Conservation (phyloP, 2,329 filamentous ascomycete genomes). For the Dothiorella sarmentorum region DNA sequence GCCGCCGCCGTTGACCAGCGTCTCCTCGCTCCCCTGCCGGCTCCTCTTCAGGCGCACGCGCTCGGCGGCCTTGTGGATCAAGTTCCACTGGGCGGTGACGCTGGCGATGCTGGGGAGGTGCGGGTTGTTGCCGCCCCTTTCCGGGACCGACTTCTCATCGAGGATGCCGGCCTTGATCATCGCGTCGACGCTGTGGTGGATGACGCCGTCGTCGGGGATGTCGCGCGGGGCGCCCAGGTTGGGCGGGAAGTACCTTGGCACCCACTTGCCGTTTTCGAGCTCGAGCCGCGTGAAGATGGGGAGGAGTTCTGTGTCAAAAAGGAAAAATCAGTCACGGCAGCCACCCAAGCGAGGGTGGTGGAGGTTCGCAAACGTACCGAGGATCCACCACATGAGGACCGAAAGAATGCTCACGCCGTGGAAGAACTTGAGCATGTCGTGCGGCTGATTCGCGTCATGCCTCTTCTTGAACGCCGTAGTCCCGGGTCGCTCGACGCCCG, state of each 20-base stretch:
- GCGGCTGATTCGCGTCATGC: constrained; percentile 4
- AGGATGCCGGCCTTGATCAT: constrained; percentile 20
- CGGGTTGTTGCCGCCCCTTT: not conserved
- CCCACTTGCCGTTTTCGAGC: constrained; percentile 35
- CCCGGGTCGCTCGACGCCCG: not conserved
- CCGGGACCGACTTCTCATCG: constrained; percentile 7
- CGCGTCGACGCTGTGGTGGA: constrained; percentile 30
- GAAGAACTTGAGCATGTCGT: constrained; percentile 21
- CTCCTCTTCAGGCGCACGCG: no score
- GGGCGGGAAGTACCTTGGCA: constrained; percentile 34
- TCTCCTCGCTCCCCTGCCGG: no score
- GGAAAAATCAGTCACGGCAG: not conserved
- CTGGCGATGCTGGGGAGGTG: not conserved
- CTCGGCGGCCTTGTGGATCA: not conserved
- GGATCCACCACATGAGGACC: constrained; percentile 15
- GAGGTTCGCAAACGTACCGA: constrained; percentile 5
- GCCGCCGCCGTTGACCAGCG: no score
- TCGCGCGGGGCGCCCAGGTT: constrained; percentile 35
- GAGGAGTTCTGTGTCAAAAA: constrained; percentile 29
- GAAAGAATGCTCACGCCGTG: not conserved
- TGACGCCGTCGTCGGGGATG: constrained; percentile 30
- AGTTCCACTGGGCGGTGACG: not conserved
- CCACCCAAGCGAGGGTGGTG: constrained; percentile 19
- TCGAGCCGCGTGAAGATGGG: constrained; percentile 37
- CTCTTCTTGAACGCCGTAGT: constrained; percentile 8